Percentiles rank a stretch among this genome's conserved stretches.
Conservation (phyloP, 2,329 filamentous ascomycete genomes). For the Colletotrichum brevisporum region DNA sequence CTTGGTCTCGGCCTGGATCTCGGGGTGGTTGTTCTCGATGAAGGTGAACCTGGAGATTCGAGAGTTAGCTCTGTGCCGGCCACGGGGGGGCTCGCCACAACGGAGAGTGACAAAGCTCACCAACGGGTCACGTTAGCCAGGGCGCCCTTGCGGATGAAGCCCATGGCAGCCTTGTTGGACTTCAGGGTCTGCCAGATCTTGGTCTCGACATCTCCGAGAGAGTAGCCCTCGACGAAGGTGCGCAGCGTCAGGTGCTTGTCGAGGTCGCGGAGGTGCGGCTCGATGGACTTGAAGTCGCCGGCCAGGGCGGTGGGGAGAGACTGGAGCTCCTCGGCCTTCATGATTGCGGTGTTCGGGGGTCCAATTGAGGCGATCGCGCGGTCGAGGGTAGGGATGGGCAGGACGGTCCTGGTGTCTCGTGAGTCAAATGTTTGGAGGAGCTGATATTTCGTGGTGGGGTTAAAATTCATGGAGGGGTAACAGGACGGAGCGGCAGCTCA, state of each 20-base stretch:
- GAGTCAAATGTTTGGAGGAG: conserved; percentile 40
- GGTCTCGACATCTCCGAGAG: conserved; percentile 81
- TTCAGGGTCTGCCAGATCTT: conserved; percentile 88
- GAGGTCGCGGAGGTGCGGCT: conserved; percentile 80
- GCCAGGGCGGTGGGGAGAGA: conserved; percentile 65
- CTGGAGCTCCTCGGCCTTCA: conserved; percentile 71
- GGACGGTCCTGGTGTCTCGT: conserved; percentile 38
- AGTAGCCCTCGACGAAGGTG: conserved; percentile 88
- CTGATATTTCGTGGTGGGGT: conserved; percentile 41
- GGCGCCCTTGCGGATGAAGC: conserved; percentile 83
- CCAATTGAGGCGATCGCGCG: conserved; percentile 31
- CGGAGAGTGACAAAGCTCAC: conserved; percentile 50
- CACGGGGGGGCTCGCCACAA: background rate
- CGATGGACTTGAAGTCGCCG: conserved; percentile 86
- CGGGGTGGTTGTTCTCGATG: conserved; percentile 85
- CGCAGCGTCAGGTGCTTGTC: conserved; percentile 91
- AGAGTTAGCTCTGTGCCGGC: conserved; percentile 1
- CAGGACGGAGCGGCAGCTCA: conserved; percentile 13
- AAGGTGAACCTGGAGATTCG: conserved; percentile 73
- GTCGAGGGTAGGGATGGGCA: conserved; percentile 20
- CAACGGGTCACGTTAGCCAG: conserved; percentile 86
- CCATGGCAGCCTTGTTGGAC: conserved; percentile 85
- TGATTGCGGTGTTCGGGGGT: conserved; percentile 50
- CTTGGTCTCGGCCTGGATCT: conserved; percentile 80
- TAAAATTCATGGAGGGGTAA: conserved; percentile 41